These are phyloP conservation scores for Aspergillus pseudoglaucus DNA, from an alignment of 2,329 filamentous ascomycete genomes.

Conservation along the genomic window DNA sequence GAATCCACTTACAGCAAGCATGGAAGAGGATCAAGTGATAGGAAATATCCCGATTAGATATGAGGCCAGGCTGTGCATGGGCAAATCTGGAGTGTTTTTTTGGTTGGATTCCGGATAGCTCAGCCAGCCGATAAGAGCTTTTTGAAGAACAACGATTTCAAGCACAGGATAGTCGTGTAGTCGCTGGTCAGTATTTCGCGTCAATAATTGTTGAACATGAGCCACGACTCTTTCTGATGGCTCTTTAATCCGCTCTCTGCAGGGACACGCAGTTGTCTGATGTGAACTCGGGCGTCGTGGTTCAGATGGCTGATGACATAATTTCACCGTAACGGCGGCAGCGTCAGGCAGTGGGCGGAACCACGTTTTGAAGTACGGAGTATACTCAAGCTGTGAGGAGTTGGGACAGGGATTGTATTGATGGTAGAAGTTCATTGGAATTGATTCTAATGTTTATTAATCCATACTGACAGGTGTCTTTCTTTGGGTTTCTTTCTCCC, in stretches of 20 bases:
- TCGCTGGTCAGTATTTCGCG: background rate
- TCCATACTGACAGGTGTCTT: too few species aligned
- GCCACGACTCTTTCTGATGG: background rate
- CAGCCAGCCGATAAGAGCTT: conserved; percentile 2
- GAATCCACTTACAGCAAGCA: conserved; percentile 10
- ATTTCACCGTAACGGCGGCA: conserved; percentile 18
- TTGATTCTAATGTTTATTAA: too few species aligned
- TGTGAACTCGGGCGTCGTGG: conserved; percentile 8
- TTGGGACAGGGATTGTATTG: background rate
- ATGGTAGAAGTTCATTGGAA: too few species aligned
- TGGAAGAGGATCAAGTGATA: background rate
- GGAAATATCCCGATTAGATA: background rate
- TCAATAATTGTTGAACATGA: too few species aligned
- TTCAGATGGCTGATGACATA: conserved; percentile 20
- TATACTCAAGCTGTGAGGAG: background rate
- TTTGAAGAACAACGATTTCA: background rate
- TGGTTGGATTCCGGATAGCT: conserved; percentile 9
- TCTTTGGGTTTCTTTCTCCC: background rate
- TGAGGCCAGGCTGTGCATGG: conserved; percentile 16
- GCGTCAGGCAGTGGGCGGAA: conserved; percentile 11
- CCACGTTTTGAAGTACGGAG: background rate
- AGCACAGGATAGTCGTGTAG: background rate
- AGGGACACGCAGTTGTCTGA: conserved; percentile 5
- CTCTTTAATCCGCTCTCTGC: conserved; percentile 4
- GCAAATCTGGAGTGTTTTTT: conserved; percentile 3